Evolutionary conservation across 352 stramenopile genomes (phyloP).

Genomic region (Phytophthora palmivora): DNA sequence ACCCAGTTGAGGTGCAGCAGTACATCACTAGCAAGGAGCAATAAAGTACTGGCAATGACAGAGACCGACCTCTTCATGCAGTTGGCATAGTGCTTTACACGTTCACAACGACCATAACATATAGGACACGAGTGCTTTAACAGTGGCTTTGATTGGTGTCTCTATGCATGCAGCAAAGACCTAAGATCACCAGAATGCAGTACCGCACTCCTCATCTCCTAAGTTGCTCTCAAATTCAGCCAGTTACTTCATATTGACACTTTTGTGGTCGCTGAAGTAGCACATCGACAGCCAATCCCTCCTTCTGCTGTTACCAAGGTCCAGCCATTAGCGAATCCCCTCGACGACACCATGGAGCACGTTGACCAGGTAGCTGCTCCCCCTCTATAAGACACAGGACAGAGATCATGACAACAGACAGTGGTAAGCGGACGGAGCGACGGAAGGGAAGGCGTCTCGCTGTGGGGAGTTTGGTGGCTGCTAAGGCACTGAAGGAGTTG

Average conservation of each 20-base stretch:
- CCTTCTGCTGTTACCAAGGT: background rate
- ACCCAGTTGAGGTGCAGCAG: slow-evolving; percentile 65
- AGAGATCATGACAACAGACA: slow-evolving; percentile 2
- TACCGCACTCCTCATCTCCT: slow-evolving; percentile 5
- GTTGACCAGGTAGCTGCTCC: slow-evolving; percentile 73
- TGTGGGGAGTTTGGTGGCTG: slow-evolving; percentile 21
- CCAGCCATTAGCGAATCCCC: slow-evolving; percentile 44
- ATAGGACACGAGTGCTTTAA: slow-evolving; percentile 32
- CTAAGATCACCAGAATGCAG: too few species aligned
- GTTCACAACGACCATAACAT: slow-evolving; percentile 31
- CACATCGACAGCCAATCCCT: slow-evolving; percentile 29
- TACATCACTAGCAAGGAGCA: slow-evolving; percentile 62
- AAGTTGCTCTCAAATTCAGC: background rate
- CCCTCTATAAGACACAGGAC: background rate
- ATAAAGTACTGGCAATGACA: slow-evolving; percentile 6
- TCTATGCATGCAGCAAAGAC: background rate
- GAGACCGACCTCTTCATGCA: background rate
- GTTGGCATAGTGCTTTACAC: slow-evolving; percentile 17
- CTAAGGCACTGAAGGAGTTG: slow-evolving; percentile 40
- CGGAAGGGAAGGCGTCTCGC: slow-evolving; percentile 18
- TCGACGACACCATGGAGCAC: slow-evolving; percentile 81
- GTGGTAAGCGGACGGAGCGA: slow-evolving; percentile 21
- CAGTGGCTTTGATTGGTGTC: background rate
- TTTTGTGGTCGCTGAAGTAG: slow-evolving; percentile 18
- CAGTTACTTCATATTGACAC: slow-evolving; percentile 14